These are phyloP conservation scores for Fusarium mangiferae DNA, from an alignment of 2,329 filamentous ascomycete genomes.

Conservation along the genomic window DNA sequence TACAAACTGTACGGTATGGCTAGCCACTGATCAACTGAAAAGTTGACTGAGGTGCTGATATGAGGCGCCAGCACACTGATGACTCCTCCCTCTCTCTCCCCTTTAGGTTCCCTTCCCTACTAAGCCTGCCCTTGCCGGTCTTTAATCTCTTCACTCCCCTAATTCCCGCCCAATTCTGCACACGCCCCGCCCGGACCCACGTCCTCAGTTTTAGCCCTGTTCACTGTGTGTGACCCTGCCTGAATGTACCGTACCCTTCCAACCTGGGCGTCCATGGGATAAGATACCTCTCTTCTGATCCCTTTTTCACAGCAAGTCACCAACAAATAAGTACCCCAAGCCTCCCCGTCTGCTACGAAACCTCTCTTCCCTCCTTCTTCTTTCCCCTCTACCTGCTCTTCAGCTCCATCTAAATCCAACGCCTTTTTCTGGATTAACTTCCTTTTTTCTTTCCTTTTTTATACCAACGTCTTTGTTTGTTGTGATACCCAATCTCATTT, in stretches of 20 bases:
- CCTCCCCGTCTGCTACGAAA: constrained; percentile 45
- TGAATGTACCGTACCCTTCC: not conserved
- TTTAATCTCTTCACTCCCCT: constrained; percentile 36
- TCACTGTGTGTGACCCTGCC: constrained; percentile 23
- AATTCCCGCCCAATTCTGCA: constrained; percentile 32
- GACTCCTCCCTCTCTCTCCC: not conserved
- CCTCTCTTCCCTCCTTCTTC: constrained; percentile 44
- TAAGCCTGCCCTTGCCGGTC: not conserved
- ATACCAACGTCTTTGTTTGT: constrained; percentile 57
- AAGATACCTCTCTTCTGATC: constrained; percentile 11
- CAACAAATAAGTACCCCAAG: constrained; percentile 57
- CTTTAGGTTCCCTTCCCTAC: constrained; percentile 1
- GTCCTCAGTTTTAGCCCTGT: constrained; percentile 19
- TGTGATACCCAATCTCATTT: constrained; percentile 62
- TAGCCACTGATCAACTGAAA: not conserved
- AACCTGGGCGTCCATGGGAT: not conserved
- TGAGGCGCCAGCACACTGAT: not conserved
- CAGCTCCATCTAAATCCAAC: constrained; percentile 47
- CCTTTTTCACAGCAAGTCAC: constrained; percentile 24
- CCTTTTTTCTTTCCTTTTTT: constrained; percentile 51
- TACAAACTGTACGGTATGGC: not conserved
- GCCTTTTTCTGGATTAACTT: constrained; percentile 50
- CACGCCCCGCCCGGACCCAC: constrained; percentile 31
- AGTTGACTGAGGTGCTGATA: not conserved
- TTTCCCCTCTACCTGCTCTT: constrained; percentile 49